A percentile compares a stretch with the other conserved stretches of the same genome.
Evolutionary conservation across 345 rosid genomes (phyloP).

Genomic region (Aquilaria malaccensis): DNA sequence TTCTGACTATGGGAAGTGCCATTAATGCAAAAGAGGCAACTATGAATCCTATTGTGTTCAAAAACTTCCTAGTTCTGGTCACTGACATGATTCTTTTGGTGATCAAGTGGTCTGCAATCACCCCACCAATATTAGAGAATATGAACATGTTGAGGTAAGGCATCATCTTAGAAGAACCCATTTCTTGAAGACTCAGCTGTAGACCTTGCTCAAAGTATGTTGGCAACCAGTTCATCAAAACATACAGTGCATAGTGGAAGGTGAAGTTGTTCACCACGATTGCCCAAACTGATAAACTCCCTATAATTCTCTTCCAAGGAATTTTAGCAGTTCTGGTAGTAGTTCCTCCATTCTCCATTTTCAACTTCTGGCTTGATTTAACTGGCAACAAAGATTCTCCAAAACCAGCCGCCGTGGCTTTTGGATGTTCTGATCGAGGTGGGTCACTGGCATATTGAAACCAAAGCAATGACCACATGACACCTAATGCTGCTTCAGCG

Average conservation of each 20-base stretch:
- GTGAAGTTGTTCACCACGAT: slow-evolving; percentile 93
- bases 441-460: slow-evolving; percentile 75
- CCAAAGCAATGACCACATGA: slow-evolving; percentile 88
- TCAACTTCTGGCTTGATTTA: slow-evolving; percentile 33
- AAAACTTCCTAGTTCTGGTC: slow-evolving; percentile 73
- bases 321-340: slow-evolving; percentile 39
- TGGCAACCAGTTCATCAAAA: slow-evolving; percentile 97
- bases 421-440: slow-evolving; percentile 83
- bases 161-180: slow-evolving; percentile 97
- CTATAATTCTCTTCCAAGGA: slow-evolving; percentile 80
- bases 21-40: slow-evolving; percentile 78
- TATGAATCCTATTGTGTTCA: slow-evolving; percentile 77
- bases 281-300: slow-evolving; percentile 84
- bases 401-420: slow-evolving; percentile 84
- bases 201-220: slow-evolving; percentile 89
- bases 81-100: slow-evolving; percentile 68
- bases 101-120: slow-evolving; percentile 83
- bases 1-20: slow-evolving; percentile 73
- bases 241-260: slow-evolving; percentile 90
- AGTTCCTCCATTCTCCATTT: slow-evolving; percentile 44
- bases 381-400: slow-evolving; percentile 71
- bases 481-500: slow-evolving; percentile 85
- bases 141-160: slow-evolving; percentile 96
- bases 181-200: slow-evolving; percentile 84
- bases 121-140: slow-evolving; percentile 93